Base-by-base conservation (phyloP, 345 rosid genomes). In the Raphanus sativus region DNA sequence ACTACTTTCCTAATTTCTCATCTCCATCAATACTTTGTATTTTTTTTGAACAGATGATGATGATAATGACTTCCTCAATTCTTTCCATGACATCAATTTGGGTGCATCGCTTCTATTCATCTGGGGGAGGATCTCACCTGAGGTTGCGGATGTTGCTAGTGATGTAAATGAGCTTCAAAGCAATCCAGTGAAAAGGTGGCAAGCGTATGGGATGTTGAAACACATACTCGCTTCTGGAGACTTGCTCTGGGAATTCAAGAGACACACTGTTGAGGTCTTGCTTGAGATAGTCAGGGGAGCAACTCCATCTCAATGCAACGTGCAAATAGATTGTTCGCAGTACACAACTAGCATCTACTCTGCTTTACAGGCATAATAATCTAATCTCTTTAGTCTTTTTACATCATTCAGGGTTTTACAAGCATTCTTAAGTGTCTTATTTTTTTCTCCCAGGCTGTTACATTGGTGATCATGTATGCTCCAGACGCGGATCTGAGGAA, bases 91-190 rank as follows among this genome's bases (percentile, higher is more conserved):
- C 78, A 77, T 87, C 79, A 85, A 83, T 61, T 90, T 83, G 75
- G 99, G 98, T 62, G 98, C 94, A 63, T 78, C 87, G 62, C 91
- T 92, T 82, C 82, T 92, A 84, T 88, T 96, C 89, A 70, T 75
- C 79, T 86, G 80, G 80, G 89, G 86, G 11, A 84, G 77, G 81
- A 70, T 87, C 67, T 77, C 85, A 68, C 75, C 82, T 6, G 25
- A 15, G 58, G 25, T 52, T 52, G 24, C 58, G 67, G 86, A 80
- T 70, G 85, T 85, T 78, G 86, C 86, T 61, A 65, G 79, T 38
- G 77, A 86, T 50, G 83, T 81, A 83, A 54, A 74, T 61, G 90
- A 88, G 80, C 92, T 92, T 77, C 83, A 56, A 81, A 83, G 56
- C 69, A 82, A 82, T 75, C 93, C 76, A 62, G 81, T 79, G 32